phyloP scores from a whole-genome alignment of 441 rosid species.

The Adansonia madagascariensis region DNA sequence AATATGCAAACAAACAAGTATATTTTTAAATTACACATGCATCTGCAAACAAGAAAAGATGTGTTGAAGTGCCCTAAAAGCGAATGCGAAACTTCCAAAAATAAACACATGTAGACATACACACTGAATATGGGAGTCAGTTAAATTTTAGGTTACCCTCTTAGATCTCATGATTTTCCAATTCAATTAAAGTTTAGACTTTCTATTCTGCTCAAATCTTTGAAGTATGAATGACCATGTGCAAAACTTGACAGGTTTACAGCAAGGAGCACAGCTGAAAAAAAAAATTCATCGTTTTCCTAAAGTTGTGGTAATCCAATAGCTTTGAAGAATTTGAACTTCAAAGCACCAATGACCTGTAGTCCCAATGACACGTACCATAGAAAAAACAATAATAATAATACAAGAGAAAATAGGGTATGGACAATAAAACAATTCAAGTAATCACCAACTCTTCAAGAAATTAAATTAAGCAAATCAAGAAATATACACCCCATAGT shows the following conservation, averaged over 20 bases:
- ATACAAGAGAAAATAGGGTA: neutral
- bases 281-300: neutral
- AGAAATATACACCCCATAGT: neutral
- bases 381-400: neutral
- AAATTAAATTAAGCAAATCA: slow-evolving; percentile 3
- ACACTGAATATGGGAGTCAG: neutral
- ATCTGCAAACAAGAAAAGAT: neutral
- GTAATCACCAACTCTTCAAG: neutral
- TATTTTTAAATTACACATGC: neutral
- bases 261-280: neutral
- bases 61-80: neutral
- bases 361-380: neutral
- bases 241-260: neutral
- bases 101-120: neutral
- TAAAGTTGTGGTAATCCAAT: neutral
- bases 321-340: neutral
- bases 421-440: neutral
- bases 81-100: neutral
- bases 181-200: neutral
- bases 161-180: neutral
- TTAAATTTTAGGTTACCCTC: neutral
- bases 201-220: neutral
- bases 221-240: neutral
- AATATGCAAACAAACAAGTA: neutral
- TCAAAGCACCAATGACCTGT: neutral